Conservation (phyloP, 148 eudicot genomes). For the Heliosperma pusillum region DNA sequence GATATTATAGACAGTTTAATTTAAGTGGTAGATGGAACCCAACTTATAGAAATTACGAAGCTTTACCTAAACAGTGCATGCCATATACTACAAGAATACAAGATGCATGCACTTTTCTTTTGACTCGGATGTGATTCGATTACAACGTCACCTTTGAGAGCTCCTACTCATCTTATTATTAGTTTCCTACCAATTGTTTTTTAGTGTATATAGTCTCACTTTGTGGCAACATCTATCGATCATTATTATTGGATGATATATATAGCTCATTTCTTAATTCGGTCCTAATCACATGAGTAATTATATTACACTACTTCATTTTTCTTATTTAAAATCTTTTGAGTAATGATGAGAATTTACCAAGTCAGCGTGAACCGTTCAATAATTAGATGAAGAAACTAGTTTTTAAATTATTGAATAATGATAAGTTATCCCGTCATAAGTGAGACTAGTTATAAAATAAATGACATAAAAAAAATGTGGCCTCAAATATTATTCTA, state of each 20-base stretch:
- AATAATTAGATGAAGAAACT: no score
- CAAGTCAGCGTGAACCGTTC: no score
- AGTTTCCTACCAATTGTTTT: neutral
- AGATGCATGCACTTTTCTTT: constrained; percentile 25
- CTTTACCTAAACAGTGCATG: constrained; percentile 21
- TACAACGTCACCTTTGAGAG: constrained; percentile 19
- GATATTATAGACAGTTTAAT: neutral
- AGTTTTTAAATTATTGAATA: no score
- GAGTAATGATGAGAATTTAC: no score
- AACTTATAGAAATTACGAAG: neutral
- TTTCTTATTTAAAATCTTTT: no score
- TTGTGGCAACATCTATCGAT: constrained; percentile 13
- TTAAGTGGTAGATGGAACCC: neutral
- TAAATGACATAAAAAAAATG: no score
- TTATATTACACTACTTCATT: no score
- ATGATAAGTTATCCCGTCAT: no score
- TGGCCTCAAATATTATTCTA: no score
- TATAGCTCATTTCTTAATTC: constrained; percentile 6
- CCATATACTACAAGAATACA: constrained; percentile 18
- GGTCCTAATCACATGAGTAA: constrained; percentile 12
- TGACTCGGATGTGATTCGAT: neutral
- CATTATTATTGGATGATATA: constrained; percentile 1
- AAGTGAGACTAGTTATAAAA: no score
- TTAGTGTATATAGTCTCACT: neutral
- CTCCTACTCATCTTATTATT: constrained; percentile 26